Evolutionary conservation across 208 protist genomes (phyloP), one percentile per base, ranked within the genome.

Genomic region (Trypanosoma platydactyli): DNA sequence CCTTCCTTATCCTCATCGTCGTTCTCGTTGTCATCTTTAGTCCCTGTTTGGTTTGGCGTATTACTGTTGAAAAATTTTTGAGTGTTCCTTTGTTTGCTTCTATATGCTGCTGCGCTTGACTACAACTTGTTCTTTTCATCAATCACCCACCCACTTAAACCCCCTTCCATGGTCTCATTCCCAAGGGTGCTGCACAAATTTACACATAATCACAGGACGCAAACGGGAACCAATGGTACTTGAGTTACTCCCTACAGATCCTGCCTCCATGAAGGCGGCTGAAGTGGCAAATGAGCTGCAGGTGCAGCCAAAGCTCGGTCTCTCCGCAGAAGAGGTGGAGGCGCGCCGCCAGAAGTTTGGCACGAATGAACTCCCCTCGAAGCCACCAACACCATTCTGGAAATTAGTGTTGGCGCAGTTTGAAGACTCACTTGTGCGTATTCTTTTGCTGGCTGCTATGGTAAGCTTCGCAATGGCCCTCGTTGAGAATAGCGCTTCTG

Each of bases 381-480:
- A 77, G 13, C 73, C 80, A 4, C 48, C 88, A 60, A 91, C 84
- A 27, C 76, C 92, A 18, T 88, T 97, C 60, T 91, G 83, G 72
- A 81, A 84, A 54, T 76, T 96, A 25, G 82, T 97, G 13, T 45
- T 89, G 1, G 85, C 80, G 16, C 90, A 97, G 58, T 97, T 97
- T 62, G 85, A 96, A n/a, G 94, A 97, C 52, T 78, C 76, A 5
- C 77, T 97, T 27, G 90, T 97, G 20, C 84, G 91, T 27, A 93
- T 97, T 66, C 69, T 97, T 24, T 74, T 97, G 1, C 35, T 76
- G 0, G 88, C 94, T 0, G 89, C 90, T 9, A 60, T 86, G 44
- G 77, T 92, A 3, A 95, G 88, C 55, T 97, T 97, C 73, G 24
- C 76, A 1, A 82, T 95, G 48, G 86, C 93, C 0, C 41, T 94